These are phyloP conservation scores for Botryosphaeria dothidea DNA, from an alignment of 2,329 filamentous ascomycete species.

Conservation along the genomic window DNA sequence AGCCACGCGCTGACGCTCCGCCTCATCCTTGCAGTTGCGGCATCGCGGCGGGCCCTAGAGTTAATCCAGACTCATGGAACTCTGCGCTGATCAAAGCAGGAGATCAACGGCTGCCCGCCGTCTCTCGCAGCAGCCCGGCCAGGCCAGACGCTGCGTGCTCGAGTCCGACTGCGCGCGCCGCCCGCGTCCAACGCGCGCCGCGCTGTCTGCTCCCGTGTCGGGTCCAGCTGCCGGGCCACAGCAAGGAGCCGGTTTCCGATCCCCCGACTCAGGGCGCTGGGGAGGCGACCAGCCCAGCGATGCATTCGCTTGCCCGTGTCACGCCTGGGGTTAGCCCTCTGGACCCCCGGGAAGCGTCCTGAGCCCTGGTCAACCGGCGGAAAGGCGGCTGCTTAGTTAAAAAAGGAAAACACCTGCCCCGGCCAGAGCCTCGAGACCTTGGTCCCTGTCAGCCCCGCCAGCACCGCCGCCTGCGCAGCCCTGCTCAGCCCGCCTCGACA, in stretches of 20 bases:
- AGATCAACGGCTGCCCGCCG: neutral
- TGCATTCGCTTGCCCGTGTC: slow-evolving; percentile 4
- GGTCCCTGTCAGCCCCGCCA: neutral
- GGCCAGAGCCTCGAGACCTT: slow-evolving; percentile 12
- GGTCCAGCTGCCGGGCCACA: neutral
- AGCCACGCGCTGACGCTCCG: slow-evolving; percentile 9
- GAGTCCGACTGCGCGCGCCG: neutral
- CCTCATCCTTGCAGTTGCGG: slow-evolving; percentile 12
- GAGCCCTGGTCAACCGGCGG: neutral
- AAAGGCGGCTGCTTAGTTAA: slow-evolving; percentile 14
- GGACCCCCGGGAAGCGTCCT: slow-evolving; percentile 4
- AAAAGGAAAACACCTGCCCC: slow-evolving; percentile 10
- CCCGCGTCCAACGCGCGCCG: neutral
- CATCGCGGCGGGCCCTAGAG: slow-evolving; percentile 7
- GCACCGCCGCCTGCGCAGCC: slow-evolving; percentile 3
- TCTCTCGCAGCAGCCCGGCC: neutral
- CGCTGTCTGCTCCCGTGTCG: neutral
- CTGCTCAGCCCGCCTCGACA: neutral
- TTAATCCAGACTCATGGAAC: slow-evolving; percentile 8
- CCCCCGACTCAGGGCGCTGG: neutral
- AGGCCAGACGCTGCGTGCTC: too few species aligned
- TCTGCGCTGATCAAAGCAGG: slow-evolving; percentile 14
- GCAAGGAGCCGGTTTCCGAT: neutral
- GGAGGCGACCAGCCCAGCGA: neutral
- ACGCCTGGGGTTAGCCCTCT: slow-evolving; percentile 1